Percentiles rank a stretch among this genome's conserved stretches.
Conservation (phyloP, 202 grass and related monocot species). For the Bolboschoenoplectus hybrid region DNA sequence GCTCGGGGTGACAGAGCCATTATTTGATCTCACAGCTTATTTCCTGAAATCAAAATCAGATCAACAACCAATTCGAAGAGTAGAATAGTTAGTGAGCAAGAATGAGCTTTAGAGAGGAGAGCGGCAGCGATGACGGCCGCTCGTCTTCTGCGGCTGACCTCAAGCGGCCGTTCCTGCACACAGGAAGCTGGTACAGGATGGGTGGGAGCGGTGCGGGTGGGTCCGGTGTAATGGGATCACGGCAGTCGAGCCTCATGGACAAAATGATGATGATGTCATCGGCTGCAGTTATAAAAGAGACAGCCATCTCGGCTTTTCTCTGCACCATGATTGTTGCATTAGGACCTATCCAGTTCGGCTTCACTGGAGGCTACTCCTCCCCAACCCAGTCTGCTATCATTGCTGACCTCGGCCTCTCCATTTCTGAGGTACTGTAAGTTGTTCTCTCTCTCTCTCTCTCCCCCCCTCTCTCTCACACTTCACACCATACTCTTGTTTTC, state of each 20-base stretch:
- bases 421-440: constrained; percentile 62
- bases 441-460: background rate
- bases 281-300: constrained; percentile 63
- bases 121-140: constrained; percentile 63
- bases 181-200: constrained; percentile 93
- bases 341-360: constrained; percentile 96
- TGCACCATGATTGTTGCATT: constrained; percentile 97
- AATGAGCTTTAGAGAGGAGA: constrained; percentile 65
- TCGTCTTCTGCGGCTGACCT: constrained; percentile 43
- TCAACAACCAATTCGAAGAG: background rate
- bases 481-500: background rate
- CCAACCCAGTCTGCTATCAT: constrained; percentile 87
- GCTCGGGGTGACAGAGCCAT: background rate
- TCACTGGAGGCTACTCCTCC: constrained; percentile 90
- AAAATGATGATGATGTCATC: constrained; percentile 54
- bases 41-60: background rate
- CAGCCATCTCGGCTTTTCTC: constrained; percentile 82
- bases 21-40: background rate
- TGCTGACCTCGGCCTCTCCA: constrained; percentile 68
- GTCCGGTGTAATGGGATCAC: constrained; percentile 52
- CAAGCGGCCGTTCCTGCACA: constrained; percentile 79
- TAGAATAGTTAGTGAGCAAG: background rate
- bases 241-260: constrained; percentile 69
- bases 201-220: constrained; percentile 10
- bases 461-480: background rate